Percentiles rank a stretch among this genome's conserved stretches.
Conservation (phyloP, 2,329 filamentous ascomycete genomes). For the Blastomyces emzantsi region DNA sequence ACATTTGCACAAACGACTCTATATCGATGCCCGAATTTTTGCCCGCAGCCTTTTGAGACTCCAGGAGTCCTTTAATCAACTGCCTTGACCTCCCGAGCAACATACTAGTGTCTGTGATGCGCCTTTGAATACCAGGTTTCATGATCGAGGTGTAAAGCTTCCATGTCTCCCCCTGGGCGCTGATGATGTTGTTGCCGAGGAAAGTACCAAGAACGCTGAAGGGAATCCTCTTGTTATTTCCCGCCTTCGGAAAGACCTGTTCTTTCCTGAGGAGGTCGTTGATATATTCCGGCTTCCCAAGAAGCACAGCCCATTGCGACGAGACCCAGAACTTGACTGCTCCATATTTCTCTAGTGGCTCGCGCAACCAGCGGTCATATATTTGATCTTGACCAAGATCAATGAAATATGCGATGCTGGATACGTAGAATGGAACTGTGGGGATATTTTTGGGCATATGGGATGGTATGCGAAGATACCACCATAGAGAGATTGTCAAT, state of each 20-base stretch:
- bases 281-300: slow-evolving; percentile 38
- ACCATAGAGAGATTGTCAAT: not conserved
- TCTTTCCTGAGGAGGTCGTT: slow-evolving; percentile 32
- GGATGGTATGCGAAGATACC: slow-evolving; percentile 2
- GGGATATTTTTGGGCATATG: slow-evolving; percentile 7
- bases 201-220: slow-evolving; percentile 31
- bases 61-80: slow-evolving; percentile 21
- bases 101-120: slow-evolving; percentile 20
- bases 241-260: slow-evolving; percentile 29
- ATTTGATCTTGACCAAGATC: slow-evolving; percentile 1
- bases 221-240: slow-evolving; percentile 37
- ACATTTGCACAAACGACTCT: slow-evolving; percentile 22
- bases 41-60: slow-evolving; percentile 14
- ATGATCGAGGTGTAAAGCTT: slow-evolving; percentile 29
- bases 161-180: slow-evolving; percentile 31
- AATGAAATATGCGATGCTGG: not conserved
- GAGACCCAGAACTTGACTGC: slow-evolving; percentile 45
- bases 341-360: slow-evolving; percentile 23
- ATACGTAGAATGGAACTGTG: slow-evolving; percentile 4
- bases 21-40: slow-evolving; percentile 15
- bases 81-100: slow-evolving; percentile 20
- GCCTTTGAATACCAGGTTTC: slow-evolving; percentile 30
- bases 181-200: slow-evolving; percentile 37
- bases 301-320: slow-evolving; percentile 42
- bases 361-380: slow-evolving; percentile 7